A percentile compares a stretch with the other conserved stretches of the same genome.
phyloP scores from a whole-genome alignment of 371 early-diverging fungal species.

The Mucor lusitanicus region DNA sequence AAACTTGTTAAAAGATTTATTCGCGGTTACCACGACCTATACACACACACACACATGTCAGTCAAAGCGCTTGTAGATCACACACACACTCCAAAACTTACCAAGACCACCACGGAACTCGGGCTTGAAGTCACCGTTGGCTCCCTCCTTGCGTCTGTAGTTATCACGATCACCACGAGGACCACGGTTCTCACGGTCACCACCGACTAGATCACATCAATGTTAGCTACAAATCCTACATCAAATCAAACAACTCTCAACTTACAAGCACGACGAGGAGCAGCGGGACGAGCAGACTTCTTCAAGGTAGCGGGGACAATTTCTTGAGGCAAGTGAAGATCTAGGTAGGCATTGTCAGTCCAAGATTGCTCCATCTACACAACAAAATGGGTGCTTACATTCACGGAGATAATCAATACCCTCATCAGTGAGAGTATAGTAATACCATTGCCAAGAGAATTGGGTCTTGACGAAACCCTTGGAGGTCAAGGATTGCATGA shows the following conservation, averaged over 20 bases:
- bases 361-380: background rate
- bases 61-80: background rate
- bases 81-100: constrained; percentile 16
- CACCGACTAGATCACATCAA: constrained; percentile 22
- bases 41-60: background rate
- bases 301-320: constrained; percentile 96
- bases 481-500: constrained; percentile 95
- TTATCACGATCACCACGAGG: constrained; percentile 75
- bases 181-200: constrained; percentile 59
- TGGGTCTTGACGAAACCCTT: constrained; percentile 92
- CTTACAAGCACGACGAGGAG: constrained; percentile 63
- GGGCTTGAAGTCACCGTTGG: constrained; percentile 89
- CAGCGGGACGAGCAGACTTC: constrained; percentile 79
- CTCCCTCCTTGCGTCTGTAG: constrained; percentile 92
- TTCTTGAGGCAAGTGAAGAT: constrained; percentile 94
- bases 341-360: constrained; percentile 4
- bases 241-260: background rate
- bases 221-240: background rate
- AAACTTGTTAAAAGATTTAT: constrained; percentile 22
- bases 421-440: constrained; percentile 97
- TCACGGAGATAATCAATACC: constrained; percentile 97
- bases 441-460: constrained; percentile 99
- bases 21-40: constrained; percentile 46
- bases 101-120: constrained; percentile 88
- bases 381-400: constrained; percentile 40